Conservation (phyloP, 306 rosid species). For the Alnus glutinosa region DNA sequence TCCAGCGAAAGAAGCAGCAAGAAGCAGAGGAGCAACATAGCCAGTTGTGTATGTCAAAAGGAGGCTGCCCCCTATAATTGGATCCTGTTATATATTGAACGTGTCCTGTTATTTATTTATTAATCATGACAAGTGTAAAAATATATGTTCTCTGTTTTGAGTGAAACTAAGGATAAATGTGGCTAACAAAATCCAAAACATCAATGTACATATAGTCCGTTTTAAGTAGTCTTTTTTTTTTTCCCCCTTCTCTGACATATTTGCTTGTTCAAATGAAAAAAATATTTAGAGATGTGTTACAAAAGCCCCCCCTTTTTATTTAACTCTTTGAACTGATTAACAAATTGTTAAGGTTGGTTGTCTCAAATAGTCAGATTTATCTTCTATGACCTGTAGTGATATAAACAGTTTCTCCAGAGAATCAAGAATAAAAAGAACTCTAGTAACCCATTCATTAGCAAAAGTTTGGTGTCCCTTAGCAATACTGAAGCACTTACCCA, state of each 20-base stretch:
- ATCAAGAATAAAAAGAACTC: neutral
- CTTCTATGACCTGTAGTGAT: neutral
- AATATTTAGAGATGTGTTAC: neutral
- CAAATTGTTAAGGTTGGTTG: neutral
- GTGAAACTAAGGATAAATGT: slow-evolving; percentile 2
- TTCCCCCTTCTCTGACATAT: neutral
- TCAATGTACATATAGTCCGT: slow-evolving; percentile 3
- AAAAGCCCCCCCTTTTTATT: neutral
- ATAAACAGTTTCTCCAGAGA: neutral
- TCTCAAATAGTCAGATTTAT: neutral
- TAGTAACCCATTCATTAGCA: neutral
- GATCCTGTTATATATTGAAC: slow-evolving; percentile 59
- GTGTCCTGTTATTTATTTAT: slow-evolving; percentile 15
- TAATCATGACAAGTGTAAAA: slow-evolving; percentile 17
- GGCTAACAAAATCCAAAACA: neutral
- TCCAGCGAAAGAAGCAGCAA: slow-evolving; percentile 95
- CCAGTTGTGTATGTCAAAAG: slow-evolving; percentile 93
- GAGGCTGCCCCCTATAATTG: slow-evolving; percentile 82
- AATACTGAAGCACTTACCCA: neutral
- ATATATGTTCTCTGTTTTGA: neutral
- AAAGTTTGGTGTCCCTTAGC: neutral
- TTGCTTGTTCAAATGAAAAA: neutral
- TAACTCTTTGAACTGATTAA: neutral
- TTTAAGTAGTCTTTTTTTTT: neutral
- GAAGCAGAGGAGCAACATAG: slow-evolving; percentile 81